Evolutionary conservation across 176 grass and related monocot species (phyloP).

Genomic region (Ensete glaucum): DNA sequence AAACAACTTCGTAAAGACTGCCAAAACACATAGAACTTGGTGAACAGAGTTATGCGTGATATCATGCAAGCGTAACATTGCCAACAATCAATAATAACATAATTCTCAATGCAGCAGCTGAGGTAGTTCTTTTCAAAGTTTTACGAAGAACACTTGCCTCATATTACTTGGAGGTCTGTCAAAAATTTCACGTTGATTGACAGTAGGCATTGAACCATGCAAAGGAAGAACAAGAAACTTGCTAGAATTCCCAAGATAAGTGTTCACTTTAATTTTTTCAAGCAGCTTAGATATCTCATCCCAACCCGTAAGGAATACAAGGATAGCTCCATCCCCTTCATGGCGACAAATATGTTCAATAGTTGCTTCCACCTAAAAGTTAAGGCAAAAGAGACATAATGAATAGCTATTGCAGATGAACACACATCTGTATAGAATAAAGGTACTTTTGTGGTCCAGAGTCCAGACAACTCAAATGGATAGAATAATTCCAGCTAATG

Average conservation of each 20-base stretch:
- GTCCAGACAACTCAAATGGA: not conserved
- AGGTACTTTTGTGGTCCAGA: not conserved
- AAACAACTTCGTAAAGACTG: not conserved
- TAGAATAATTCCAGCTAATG: not conserved
- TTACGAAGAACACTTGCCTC: slow-evolving; percentile 37
- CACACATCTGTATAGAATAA: not conserved
- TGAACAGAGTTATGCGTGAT: not conserved
- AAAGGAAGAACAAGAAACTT: slow-evolving; percentile 79
- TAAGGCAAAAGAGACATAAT: slow-evolving; percentile 8
- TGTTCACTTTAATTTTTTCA: slow-evolving; percentile 77
- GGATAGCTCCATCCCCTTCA: slow-evolving; percentile 87
- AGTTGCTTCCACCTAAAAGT: slow-evolving; percentile 74
- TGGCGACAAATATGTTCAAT: slow-evolving; percentile 74
- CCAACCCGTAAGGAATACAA: slow-evolving; percentile 95
- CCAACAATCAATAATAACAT: not conserved
- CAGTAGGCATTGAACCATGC: slow-evolving; percentile 94
- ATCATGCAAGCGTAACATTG: too few relatives aligned
- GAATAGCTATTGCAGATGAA: not conserved
- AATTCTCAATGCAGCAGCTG: not conserved
- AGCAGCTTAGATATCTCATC: slow-evolving; percentile 95
- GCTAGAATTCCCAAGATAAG: slow-evolving; percentile 55
- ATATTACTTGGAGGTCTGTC: slow-evolving; percentile 66
- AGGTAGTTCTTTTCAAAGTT: not conserved
- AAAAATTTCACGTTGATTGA: slow-evolving; percentile 95
- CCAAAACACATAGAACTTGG: not conserved